Percentiles rank a stretch among this genome's conserved stretches.
Conservation (phyloP, 805 yeast species). For the Dipodascus geniculatus region DNA sequence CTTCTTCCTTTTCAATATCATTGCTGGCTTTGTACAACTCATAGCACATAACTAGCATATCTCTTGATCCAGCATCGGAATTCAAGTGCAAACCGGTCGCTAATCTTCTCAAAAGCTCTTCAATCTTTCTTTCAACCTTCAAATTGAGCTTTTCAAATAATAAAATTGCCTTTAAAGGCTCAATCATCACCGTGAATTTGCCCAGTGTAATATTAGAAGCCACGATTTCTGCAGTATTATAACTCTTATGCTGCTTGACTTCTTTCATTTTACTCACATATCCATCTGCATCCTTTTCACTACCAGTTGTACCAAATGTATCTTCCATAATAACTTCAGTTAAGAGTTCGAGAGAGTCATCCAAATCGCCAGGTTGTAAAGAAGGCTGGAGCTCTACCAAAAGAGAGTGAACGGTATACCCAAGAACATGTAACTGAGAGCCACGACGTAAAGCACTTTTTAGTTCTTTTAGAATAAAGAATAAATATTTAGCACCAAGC, state of each 20-base stretch:
- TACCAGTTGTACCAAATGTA: constrained; percentile 80
- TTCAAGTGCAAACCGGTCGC: constrained; percentile 73
- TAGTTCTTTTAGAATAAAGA: constrained; percentile 67
- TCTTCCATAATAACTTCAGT: constrained; percentile 82
- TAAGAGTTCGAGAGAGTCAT: constrained; percentile 44
- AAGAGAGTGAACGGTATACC: constrained; percentile 73
- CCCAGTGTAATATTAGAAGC: constrained; percentile 51
- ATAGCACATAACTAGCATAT: constrained; percentile 58
- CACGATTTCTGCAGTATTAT: constrained; percentile 72
- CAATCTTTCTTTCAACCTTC: constrained; percentile 62
- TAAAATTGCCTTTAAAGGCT: constrained; percentile 55
- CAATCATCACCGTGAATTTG: constrained; percentile 43
- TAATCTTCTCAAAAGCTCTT: constrained; percentile 65
- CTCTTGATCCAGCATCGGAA: constrained; percentile 41
- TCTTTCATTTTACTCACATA: constrained; percentile 79
- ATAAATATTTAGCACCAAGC: constrained; percentile 64
- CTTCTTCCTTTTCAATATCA: constrained; percentile 12
- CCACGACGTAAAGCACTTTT: constrained; percentile 74
- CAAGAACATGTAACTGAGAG: constrained; percentile 84
- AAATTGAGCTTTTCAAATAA: constrained; percentile 52
- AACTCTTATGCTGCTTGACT: constrained; percentile 80
- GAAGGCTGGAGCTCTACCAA: constrained; percentile 38
- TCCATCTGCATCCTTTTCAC: constrained; percentile 91
- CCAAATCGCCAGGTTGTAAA: constrained; percentile 61
- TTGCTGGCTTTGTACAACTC: constrained; percentile 46